Conservation (phyloP, 805 yeast species). For the Wickerhamomyces canadensis region DNA sequence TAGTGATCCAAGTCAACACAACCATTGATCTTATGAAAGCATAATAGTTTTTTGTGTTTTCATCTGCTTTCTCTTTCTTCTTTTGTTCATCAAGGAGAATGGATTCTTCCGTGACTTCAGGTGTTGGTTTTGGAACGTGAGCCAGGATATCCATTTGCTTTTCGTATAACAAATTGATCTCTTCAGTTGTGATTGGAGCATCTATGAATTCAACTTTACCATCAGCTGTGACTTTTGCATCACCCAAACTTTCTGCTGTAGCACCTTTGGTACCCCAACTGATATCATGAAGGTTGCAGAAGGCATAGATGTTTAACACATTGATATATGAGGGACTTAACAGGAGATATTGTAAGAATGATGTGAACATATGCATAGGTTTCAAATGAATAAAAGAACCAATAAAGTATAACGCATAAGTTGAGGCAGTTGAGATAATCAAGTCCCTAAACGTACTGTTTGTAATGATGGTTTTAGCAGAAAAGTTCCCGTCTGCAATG, state of each 20-base stretch:
- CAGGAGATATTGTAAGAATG: conserved; percentile 76
- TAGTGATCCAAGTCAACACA: conserved; percentile 82
- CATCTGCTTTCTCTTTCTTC: conserved; percentile 34
- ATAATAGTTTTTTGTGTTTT: conserved; percentile 72
- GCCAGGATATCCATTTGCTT: conserved; percentile 57
- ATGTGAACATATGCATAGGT: conserved; percentile 90
- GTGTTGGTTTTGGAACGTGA: conserved; percentile 24
- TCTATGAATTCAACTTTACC: conserved; percentile 60
- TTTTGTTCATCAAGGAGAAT: conserved; percentile 28
- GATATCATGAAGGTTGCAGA: conserved; percentile 92
- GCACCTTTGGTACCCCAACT: conserved; percentile 98
- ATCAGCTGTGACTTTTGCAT: conserved; percentile 64
- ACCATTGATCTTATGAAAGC: conserved; percentile 88
- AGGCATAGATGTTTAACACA: conserved; percentile 88
- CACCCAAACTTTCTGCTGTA: conserved; percentile 69
- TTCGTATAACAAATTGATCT: conserved; percentile 70
- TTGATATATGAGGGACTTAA: conserved; percentile 88
- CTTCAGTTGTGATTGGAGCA: conserved; percentile 70
- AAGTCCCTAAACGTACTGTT: conserved; percentile 78
- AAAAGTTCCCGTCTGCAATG: conserved; percentile 26
- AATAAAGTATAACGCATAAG: conserved; percentile 73
- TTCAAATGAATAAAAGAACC: conserved; percentile 81
- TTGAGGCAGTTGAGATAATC: conserved; percentile 78
- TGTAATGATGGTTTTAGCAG: conserved; percentile 46
- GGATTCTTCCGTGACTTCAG: conserved; percentile 24